phyloP scores from a whole-genome alignment of 192 early-diverging fungal genomes.

The Coemansia sp. region DNA sequence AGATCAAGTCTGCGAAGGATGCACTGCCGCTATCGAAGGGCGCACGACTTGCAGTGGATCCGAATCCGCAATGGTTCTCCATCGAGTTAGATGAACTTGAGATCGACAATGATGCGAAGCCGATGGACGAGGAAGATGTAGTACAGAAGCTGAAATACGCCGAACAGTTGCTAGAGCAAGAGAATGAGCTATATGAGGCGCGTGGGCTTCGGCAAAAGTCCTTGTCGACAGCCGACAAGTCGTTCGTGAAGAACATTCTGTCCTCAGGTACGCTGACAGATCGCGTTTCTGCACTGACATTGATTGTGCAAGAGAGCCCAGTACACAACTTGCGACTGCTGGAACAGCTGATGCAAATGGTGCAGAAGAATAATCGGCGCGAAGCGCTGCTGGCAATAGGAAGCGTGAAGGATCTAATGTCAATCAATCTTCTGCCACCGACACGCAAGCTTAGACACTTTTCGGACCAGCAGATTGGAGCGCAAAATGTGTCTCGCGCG shows the following conservation, averaged over 20 bases:
- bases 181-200: slow-evolving; percentile 61
- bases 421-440: slow-evolving; percentile 71
- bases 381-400: slow-evolving; percentile 83
- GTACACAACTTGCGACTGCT: slow-evolving; percentile 75
- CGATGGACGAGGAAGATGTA: slow-evolving; percentile 37
- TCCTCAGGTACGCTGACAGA: slow-evolving; percentile 90
- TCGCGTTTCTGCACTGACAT: slow-evolving; percentile 88
- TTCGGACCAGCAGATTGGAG: slow-evolving; percentile 78
- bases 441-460: slow-evolving; percentile 91
- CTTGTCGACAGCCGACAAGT: slow-evolving; percentile 74
- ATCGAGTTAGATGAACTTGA: slow-evolving; percentile 16
- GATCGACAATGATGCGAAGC: slow-evolving; percentile 12
- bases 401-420: slow-evolving; percentile 87
- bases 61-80: slow-evolving; percentile 38
- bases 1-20: slow-evolving; percentile 53
- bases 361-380: slow-evolving; percentile 84
- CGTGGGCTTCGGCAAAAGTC: slow-evolving; percentile 51
- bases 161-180: slow-evolving; percentile 61
- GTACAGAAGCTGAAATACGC: slow-evolving; percentile 54
- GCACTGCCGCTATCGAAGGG: slow-evolving; percentile 26
- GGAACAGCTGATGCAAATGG: slow-evolving; percentile 78
- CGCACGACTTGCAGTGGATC: slow-evolving; percentile 24
- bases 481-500: slow-evolving; percentile 57
- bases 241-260: slow-evolving; percentile 86
- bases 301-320: slow-evolving; percentile 90